Evolutionary conservation across 1,139 yeast genomes (phyloP), one percentile per base, ranked within the genome.

Genomic region (Candida tunisiensis): DNA sequence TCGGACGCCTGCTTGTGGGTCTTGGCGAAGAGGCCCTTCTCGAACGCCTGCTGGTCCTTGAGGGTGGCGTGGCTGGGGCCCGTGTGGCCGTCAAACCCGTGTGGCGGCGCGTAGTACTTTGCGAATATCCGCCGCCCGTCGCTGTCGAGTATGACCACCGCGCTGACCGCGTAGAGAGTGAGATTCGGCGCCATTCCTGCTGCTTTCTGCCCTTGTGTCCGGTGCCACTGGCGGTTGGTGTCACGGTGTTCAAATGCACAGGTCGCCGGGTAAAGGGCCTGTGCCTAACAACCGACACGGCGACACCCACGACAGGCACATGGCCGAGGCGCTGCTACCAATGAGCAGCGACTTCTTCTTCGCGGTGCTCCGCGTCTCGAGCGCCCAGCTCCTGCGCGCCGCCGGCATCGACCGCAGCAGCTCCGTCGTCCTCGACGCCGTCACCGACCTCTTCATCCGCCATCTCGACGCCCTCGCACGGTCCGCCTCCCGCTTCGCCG

Each of bases 1-100:
- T 85, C 96, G 30, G 78, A 71, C 44, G 77, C 71, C 40, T 74
- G 74, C 47, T 83, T 80, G 51, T 69, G 68, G 19, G 93, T 74
- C 52, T 85, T 88, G 30, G 58, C 51, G 44, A 75, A 75, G 22
- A 88, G 55, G 5, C 68, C 62, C 41, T 67, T 58, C 53, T 88
- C 99, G 49, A 85, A 88, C 29, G 70, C 62, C 36, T 61, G 55
- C 54, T 88, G 95, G 38, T 74, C 73, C 45, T 70, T 68, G 28
- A 60, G 45, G 4, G 69, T 55, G 31, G 43, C 40, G 11, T 36
- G 25, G 18, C 41, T 41, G 24, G 34, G 37, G 28, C 43, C 38
- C 29, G 49, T 40, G 25, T 40, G 44, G 34, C 47, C 36, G 15
- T 38, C 39, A 13, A 37, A 36, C 19, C 44, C 44, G 40, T 69